Evolutionary conservation across 257 asterid species (phyloP).

Genomic region (Fraxinus quadrangulata): DNA sequence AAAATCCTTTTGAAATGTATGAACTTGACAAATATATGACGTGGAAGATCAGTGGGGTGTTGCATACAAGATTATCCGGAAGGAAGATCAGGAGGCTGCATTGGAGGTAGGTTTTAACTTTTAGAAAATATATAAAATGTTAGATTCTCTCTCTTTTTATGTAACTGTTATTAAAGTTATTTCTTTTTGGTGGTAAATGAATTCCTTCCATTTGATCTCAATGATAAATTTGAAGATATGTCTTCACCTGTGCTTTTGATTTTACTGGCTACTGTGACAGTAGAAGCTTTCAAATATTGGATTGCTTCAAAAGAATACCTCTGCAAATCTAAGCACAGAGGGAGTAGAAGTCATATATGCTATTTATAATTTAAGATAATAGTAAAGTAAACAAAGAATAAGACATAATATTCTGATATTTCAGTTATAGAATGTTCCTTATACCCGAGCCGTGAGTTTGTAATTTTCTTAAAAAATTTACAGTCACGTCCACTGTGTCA

Average conservation of each 20-base stretch:
- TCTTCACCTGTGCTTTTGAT: background rate
- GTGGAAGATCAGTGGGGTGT: constrained; percentile 79
- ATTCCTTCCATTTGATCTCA: background rate
- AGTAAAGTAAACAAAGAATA: background rate
- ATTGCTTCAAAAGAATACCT: background rate
- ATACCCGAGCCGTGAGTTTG: background rate
- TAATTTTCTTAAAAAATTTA: background rate
- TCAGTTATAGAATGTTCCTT: background rate
- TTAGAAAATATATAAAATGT: background rate
- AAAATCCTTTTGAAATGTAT: background rate
- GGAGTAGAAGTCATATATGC: background rate
- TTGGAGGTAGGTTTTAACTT: constrained; percentile 52
- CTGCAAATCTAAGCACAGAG: background rate
- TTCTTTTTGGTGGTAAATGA: background rate
- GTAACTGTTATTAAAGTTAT: background rate
- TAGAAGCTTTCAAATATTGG: background rate
- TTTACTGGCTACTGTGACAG: background rate
- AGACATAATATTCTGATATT: background rate
- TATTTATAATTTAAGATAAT: too few relatives aligned
- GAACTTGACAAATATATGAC: constrained; percentile 11
- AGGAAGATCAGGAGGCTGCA: constrained; percentile 76
- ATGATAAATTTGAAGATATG: background rate
- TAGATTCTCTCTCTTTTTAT: background rate
- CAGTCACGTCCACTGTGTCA: background rate
- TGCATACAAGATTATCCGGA: constrained; percentile 70